A percentile compares a stretch with the other conserved stretches of the same genome.
Evolutionary conservation across 495 filamentous ascomycete genomes (phyloP).

Genomic region (Daldinia bambusicola): DNA sequence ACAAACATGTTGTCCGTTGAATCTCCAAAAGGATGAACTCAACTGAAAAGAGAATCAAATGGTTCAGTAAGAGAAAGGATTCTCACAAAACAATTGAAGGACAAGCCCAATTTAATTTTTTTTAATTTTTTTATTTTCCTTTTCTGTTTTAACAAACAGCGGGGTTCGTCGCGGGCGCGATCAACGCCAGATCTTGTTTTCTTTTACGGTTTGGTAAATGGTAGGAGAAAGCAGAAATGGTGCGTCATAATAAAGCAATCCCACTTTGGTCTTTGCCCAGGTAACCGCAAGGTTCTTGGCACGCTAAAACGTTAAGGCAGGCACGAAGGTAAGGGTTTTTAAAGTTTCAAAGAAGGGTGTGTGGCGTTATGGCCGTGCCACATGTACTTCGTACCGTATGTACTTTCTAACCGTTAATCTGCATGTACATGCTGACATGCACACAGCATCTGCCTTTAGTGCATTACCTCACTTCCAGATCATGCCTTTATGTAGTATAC

Average conservation of each 20-base stretch:
- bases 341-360: background rate
- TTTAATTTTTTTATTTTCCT: background rate
- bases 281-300: slow-evolving; percentile 17
- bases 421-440: too few relatives aligned
- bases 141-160: slow-evolving; percentile 11
- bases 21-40: slow-evolving; percentile 1
- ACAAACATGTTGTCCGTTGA: slow-evolving; percentile 49
- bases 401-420: background rate
- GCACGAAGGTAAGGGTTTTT: background rate
- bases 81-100: background rate
- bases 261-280: slow-evolving; percentile 30
- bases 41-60: slow-evolving; percentile 4
- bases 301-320: background rate
- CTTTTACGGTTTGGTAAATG: slow-evolving; percentile 1
- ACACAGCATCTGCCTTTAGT: background rate
- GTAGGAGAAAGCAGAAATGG: slow-evolving; percentile 12
- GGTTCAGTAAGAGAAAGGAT: background rate
- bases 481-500: too few relatives aligned
- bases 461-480: background rate
- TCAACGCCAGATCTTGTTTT: slow-evolving; percentile 20
- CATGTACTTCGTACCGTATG: background rate
- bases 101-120: background rate
- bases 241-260: slow-evolving; percentile 44
- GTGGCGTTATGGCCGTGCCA: background rate
- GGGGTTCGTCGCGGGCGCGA: slow-evolving; percentile 20